Percentiles rank a stretch among this genome's conserved stretches.
Conservation (phyloP, 1,284 basidiomycete genomes). For the Sutorius eximius region DNA sequence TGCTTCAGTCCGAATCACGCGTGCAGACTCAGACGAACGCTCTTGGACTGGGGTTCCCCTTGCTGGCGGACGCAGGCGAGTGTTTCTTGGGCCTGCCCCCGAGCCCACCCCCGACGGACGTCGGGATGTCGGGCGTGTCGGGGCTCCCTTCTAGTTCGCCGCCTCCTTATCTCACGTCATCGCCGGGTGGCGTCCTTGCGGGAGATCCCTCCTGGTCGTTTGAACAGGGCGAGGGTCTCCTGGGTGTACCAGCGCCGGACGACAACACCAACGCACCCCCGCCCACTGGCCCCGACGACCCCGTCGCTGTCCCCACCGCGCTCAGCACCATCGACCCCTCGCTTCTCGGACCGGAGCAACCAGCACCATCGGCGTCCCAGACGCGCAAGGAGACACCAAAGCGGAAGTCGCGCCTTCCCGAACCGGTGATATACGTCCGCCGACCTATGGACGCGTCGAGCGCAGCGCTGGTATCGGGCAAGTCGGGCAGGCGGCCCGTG, state of each 20-base stretch:
- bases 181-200: slow-evolving; percentile 6
- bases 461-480: slow-evolving; percentile 22
- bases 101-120: slow-evolving; percentile 19
- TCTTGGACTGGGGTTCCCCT: slow-evolving; percentile 5
- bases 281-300: no score
- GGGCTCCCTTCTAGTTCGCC: neutral
- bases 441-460: slow-evolving; percentile 27
- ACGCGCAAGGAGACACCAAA: neutral
- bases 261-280: neutral
- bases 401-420: slow-evolving; percentile 18
- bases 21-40: neutral
- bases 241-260: neutral
- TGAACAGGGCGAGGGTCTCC: slow-evolving; percentile 2
- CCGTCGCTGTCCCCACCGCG: neutral
- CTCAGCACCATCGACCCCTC: slow-evolving; percentile 32
- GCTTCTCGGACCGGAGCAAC: slow-evolving; percentile 23
- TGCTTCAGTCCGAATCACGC: neutral
- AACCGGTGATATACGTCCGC: slow-evolving; percentile 33
- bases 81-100: slow-evolving; percentile 32
- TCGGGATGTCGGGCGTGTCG: neutral
- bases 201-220: slow-evolving; percentile 15
- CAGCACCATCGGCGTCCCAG: neutral
- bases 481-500: slow-evolving; percentile 28
- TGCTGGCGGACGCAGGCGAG: slow-evolving; percentile 8
- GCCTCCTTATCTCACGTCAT: slow-evolving; percentile 3